Evolutionary conservation across 2,329 filamentous ascomycete species (phyloP), one percentile per base, ranked within the genome.

Genomic region (Aspergillus aculeatus): DNA sequence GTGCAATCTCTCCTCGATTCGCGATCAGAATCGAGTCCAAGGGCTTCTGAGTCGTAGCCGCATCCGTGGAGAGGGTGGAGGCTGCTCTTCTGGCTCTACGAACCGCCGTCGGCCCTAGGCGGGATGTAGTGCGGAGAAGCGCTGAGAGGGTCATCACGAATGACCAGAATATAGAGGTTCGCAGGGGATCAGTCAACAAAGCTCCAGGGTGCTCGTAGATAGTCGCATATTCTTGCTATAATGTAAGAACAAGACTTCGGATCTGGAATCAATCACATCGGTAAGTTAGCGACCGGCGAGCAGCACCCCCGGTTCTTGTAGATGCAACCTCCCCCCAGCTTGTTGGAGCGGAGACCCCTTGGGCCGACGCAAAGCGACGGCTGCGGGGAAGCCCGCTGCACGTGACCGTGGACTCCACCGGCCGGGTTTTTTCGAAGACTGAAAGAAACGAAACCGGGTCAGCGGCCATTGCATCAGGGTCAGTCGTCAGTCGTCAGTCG

Each of bases 1-100:
- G 83, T 53, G 95, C 95, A 69, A 99, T 99, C 78, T 99, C 95
- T 69, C 95, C 95, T 68, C 95, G 89, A 75, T 99, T 99, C 56
- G 95, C 95, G 73, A 99, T 98, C 24, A 99, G 84, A 47, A 98
- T 90, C 9, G 92, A 96, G 57, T 86, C 87, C 54, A 85, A 69
- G n/a, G 81, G 68, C 56, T 75, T 81, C 11, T 56, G 62, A 49
- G 66, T 62, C 49, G 64, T 68, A 14, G 69, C 48, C 16, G 62
- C 56, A 48, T 59, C 67, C 4, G 70, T 63, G 6, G 71, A 64
- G 31, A 66, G 59, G 19, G 73, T 71, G 11, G 72, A 75, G 44
- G 66, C 69, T 55, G 69, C 66, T 66, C 72, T 67, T 53, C 62
- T 66, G 51, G 67, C 69, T 58, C 68, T 66, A 56, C 67, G 71